A percentile compares a stretch with the other conserved stretches of the same genome.
Conservation (phyloP, 2,329 filamentous ascomycete genomes). For the Penicillium griseofulvum region DNA sequence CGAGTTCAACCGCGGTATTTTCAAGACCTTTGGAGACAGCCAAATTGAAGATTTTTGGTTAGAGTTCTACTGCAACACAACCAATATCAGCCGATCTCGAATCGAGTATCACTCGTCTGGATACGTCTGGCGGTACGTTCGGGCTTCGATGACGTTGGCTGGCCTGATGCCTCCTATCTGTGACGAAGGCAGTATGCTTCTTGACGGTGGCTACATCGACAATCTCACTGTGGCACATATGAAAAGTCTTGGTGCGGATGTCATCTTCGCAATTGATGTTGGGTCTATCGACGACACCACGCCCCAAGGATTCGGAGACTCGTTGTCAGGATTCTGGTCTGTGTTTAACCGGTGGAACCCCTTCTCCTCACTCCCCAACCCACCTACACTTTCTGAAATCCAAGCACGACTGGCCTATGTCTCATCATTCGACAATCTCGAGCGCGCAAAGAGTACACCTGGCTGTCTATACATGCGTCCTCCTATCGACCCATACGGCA, state of each 20-base stretch:
- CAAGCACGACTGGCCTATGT: slow-evolving; percentile 94
- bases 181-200: slow-evolving; percentile 93
- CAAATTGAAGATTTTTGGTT: slow-evolving; percentile 99
- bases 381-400: slow-evolving; percentile 91
- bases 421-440: slow-evolving; percentile 87
- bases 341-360: slow-evolving; percentile 96
- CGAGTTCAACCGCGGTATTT: slow-evolving; percentile 98
- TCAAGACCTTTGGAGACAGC: slow-evolving; percentile 94
- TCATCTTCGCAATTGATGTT: slow-evolving; percentile 94
- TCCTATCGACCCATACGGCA: slow-evolving; percentile 89
- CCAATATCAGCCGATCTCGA: slow-evolving; percentile 93
- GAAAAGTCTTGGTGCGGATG: slow-evolving; percentile 87
- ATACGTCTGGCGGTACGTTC: slow-evolving; percentile 95
- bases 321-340: slow-evolving; percentile 91
- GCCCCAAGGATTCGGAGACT: slow-evolving; percentile 90
- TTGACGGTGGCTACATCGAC: slow-evolving; percentile 96
- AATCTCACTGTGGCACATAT: slow-evolving; percentile 96
- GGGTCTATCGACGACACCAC: slow-evolving; percentile 88
- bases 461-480: slow-evolving; percentile 97
- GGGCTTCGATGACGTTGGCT: slow-evolving; percentile 94
- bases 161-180: slow-evolving; percentile 90
- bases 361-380: slow-evolving; percentile 82
- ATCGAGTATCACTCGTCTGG: slow-evolving; percentile 92
- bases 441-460: slow-evolving; percentile 84
- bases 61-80: slow-evolving; percentile 98